These are phyloP conservation scores for Passalora sequoiae DNA, from an alignment of 2,329 filamentous ascomycete genomes.

Conservation along the genomic window DNA sequence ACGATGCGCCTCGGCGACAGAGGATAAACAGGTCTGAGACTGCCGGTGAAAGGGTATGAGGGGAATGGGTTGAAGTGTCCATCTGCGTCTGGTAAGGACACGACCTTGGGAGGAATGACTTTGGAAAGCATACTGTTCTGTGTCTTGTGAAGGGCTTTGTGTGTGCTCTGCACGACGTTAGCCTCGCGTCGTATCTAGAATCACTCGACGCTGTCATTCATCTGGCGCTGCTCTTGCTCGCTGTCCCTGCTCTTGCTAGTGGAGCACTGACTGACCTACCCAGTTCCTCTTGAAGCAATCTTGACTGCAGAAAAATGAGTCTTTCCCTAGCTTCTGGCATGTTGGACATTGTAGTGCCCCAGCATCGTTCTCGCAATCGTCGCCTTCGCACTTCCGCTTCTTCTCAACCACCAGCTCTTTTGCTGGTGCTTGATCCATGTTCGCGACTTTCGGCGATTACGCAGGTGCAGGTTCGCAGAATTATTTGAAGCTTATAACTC, in stretches of 20 bases:
- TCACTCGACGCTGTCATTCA: background rate
- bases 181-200: slow-evolving; percentile 20
- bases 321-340: slow-evolving; percentile 82
- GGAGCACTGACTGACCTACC: slow-evolving; percentile 54
- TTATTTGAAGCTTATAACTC: too few relatives aligned
- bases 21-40: slow-evolving; percentile 67
- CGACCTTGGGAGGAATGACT: slow-evolving; percentile 69
- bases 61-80: slow-evolving; percentile 91
- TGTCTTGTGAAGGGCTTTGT: slow-evolving; percentile 81
- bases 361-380: slow-evolving; percentile 81
- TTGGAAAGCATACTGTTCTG: slow-evolving; percentile 66
- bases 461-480: too few relatives aligned
- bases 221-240: background rate
- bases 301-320: slow-evolving; percentile 95
- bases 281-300: slow-evolving; percentile 99
- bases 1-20: slow-evolving; percentile 67
- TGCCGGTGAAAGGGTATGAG: slow-evolving; percentile 73
- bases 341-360: slow-evolving; percentile 87
- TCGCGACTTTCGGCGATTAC: background rate
- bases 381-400: slow-evolving; percentile 70
- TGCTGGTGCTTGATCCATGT: slow-evolving; percentile 32
- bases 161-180: slow-evolving; percentile 56
- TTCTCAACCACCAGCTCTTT: slow-evolving; percentile 34
- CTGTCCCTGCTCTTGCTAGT: slow-evolving; percentile 13
- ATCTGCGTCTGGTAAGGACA: slow-evolving; percentile 84